Evolutionary conservation across 2,329 filamentous ascomycete genomes (phyloP), one percentile per base, ranked within the genome.

Genomic region (Ophiostoma piceae): DNA sequence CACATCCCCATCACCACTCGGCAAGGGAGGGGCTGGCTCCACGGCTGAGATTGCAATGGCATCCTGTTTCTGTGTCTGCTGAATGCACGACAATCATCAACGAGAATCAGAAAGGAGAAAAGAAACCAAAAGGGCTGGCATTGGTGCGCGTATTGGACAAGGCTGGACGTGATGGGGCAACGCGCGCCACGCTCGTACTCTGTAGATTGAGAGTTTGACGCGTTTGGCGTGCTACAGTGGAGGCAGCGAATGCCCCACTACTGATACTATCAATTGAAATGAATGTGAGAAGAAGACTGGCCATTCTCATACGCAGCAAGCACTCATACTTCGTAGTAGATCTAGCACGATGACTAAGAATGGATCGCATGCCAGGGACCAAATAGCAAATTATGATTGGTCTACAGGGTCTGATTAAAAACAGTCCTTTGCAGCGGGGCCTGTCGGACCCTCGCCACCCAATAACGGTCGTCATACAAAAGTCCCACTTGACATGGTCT

Each of bases 401-500:
- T 14, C 57, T 14, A 19, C 12, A 32, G 3, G n/a, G 32, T 2
- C 22, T 16, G 22, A 62, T 32, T 32, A 62, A 62, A 62, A 62
- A 35, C 57, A 62, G 57, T 62, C 11, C 14, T 9, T 26, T n/a
- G n/a, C 11, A 32, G 57, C 26, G 57, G 57, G 26, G 11, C 14
- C 57, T 7, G 26, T 14, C 26, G 12, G 26, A 5, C 57, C 26
- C 26, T 62, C 26, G 14, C 57, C 57, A 39, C 62, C 62, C 35
- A 65, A 39, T 22, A 65, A 65, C 35, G 62, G 35, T 8, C 22
- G 7, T 4, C 41, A 22, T 5, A 57, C 69, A 65, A 57, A 29
- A 12, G 14, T 41, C 62, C 66, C 65, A 22, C 29, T 35, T 22
- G n/a, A 37, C 9, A 19, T 65, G 65, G n/a, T 68, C 68, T 66